Base-by-base conservation (phyloP, 73 alveolate genomes). In the Breviolum minutum region DNA sequence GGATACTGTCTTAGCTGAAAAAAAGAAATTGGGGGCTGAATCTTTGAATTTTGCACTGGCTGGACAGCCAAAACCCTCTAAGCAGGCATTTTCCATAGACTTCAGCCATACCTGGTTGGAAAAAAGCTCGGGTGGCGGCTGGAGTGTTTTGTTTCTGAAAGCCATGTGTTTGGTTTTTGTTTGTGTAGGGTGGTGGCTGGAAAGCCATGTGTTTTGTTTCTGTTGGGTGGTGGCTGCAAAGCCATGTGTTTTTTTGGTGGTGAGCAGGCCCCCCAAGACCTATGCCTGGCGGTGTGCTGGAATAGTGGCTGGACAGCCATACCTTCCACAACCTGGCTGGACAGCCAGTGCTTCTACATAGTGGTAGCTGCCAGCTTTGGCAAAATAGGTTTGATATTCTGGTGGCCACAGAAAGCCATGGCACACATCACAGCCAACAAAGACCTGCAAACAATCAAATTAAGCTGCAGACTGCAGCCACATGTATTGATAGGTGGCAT, bases 241-340 rank as follows among this genome's bases (percentile, higher is more conserved):
- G n/a, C n/a, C n/a, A n/a, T n/a, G n/a, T n/a, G n/a, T n/a, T n/a
- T n/a, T n/a, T n/a, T n/a, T n/a, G n/a, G n/a, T n/a, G n/a, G n/a
- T n/a, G n/a, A n/a, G n/a, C n/a, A n/a, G n/a, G n/a, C n/a, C n/a
- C n/a, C n/a, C n/a, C n/a, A n/a, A n/a, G n/a, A n/a, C n/a, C n/a
- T n/a, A n/a, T n/a, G n/a, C n/a, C n/a, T n/a, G n/a, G 74, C 17
- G 74, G 74, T 17, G n/a, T n/a, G n/a, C n/a, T n/a, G n/a, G n/a
- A n/a, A n/a, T n/a, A n/a, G n/a, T n/a, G n/a, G n/a, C n/a, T 66
- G 74, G 74, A 66, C 74, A 66, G 74, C 74, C 74, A 66, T n/a
- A n/a, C n/a, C n/a, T n/a, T n/a, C n/a, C n/a, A n/a, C n/a, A n/a
- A n/a, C n/a, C n/a, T n/a, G n/a, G n/a, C n/a, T n/a, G n/a, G n/a